phyloP scores from a whole-genome alignment of 2,329 filamentous ascomycete species.

The Malbranchea zuffiana region DNA sequence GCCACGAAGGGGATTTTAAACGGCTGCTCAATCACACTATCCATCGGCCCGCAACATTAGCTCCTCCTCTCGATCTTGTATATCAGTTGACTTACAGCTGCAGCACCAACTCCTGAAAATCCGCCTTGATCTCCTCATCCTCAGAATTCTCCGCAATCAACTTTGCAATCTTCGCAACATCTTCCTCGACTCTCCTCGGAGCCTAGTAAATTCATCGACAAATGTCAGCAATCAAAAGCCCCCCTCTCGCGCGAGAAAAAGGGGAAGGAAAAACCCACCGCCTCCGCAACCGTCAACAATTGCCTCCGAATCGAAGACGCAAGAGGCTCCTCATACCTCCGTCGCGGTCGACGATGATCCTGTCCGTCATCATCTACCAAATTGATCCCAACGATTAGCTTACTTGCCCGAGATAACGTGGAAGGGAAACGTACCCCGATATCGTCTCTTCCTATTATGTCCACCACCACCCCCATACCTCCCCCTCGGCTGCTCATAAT shows the following conservation, averaged over 20 bases:
- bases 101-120: constrained; percentile 61
- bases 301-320: constrained; percentile 65
- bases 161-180: constrained; percentile 63
- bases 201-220: constrained; percentile 33
- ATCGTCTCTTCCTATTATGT: constrained; percentile 63
- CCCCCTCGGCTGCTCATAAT: constrained; percentile 42
- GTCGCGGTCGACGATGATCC: constrained; percentile 56
- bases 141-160: constrained; percentile 73
- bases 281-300: constrained; percentile 70
- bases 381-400: not conserved
- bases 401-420: not conserved
- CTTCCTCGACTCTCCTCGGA: constrained; percentile 65
- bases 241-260: not conserved
- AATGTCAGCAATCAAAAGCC: constrained; percentile 1
- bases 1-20: constrained; percentile 96
- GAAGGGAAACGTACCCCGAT: constrained; percentile 52
- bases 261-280: constrained; percentile 29
- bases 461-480: constrained; percentile 39
- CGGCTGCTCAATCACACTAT: constrained; percentile 69
- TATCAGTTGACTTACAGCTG: constrained; percentile 49
- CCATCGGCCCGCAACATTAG: constrained; percentile 14
- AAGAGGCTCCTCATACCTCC: constrained; percentile 62
- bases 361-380: constrained; percentile 65
- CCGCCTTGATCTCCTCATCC: constrained; percentile 63
- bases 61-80: not conserved